Evolutionary conservation across 768 basidiomycete genomes (phyloP).

Genomic region (Suillus bovinus): DNA sequence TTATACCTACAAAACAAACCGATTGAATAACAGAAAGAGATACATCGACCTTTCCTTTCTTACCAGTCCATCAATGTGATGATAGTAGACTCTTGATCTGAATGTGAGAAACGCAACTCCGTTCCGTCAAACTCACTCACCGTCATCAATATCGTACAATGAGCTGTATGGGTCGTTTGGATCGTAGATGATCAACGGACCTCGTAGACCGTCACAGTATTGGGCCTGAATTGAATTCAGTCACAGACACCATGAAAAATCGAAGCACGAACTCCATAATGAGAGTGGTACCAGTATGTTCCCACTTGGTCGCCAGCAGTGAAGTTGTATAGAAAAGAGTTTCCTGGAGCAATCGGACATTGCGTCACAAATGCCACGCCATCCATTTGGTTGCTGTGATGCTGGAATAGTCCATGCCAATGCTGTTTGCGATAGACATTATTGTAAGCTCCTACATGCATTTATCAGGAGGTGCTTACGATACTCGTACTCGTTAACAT

Average conservation of each 20-base stretch:
- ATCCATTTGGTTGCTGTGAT: neutral
- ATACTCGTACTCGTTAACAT: neutral
- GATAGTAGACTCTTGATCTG: neutral
- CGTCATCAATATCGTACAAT: neutral
- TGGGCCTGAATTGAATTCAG: conserved; percentile 27
- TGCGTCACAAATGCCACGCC: neutral
- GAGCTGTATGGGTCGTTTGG: conserved; percentile 12
- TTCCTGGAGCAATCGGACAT: neutral
- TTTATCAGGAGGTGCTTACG: neutral
- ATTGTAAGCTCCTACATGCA: neutral
- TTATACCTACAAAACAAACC: neutral
- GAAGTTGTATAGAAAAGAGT: neutral
- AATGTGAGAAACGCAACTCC: neutral
- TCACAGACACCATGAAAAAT: neutral
- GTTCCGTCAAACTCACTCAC: neutral
- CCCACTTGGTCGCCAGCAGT: neutral
- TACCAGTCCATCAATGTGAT: neutral
- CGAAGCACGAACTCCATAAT: neutral
- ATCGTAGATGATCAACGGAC: conserved; percentile 49
- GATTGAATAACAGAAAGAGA: neutral
- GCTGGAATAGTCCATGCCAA: neutral
- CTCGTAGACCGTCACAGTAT: conserved; percentile 58
- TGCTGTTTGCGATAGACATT: neutral
- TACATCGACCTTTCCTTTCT: neutral
- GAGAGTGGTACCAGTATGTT: neutral